Percentiles rank a stretch among this genome's conserved stretches.
Evolutionary conservation across 108 stramenopile species (phyloP).

Genomic region (Bacterosira constricta): DNA sequence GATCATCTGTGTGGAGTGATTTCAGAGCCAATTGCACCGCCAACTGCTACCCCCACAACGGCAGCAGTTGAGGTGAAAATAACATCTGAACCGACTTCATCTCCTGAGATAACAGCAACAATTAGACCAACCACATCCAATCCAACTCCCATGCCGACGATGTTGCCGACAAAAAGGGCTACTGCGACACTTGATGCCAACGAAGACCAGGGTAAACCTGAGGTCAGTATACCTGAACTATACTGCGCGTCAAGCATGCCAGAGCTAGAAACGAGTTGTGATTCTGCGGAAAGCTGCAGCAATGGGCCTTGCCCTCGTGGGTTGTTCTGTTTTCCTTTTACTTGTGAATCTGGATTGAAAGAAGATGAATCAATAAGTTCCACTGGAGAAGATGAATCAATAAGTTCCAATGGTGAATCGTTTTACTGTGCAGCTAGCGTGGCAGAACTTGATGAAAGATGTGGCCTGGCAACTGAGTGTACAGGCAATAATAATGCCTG

Average conservation of each 20-base stretch:
- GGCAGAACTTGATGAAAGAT: no score
- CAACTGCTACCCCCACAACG: no score
- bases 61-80: no score
- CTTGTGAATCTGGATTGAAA: neutral
- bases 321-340: neutral
- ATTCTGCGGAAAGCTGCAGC: neutral
- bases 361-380: no score
- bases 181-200: no score
- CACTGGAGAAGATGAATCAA: no score
- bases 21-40: neutral
- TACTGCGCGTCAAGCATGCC: neutral
- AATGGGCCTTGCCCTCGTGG: neutral
- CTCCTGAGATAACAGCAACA: neutral
- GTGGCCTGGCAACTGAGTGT: no score
- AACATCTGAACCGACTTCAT: neutral
- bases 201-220: neutral
- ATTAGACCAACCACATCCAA: neutral
- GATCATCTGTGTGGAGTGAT: neutral
- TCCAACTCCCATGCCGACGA: neutral
- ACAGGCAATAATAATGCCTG: no score
- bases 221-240: neutral
- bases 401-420: no score
- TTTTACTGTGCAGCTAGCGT: no score
- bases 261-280: neutral
- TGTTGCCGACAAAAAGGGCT: no score